Percentiles rank a stretch among this genome's conserved stretches.
phyloP scores from a whole-genome alignment of 2,329 filamentous ascomycete species.

The Verticillium albo-atrum region DNA sequence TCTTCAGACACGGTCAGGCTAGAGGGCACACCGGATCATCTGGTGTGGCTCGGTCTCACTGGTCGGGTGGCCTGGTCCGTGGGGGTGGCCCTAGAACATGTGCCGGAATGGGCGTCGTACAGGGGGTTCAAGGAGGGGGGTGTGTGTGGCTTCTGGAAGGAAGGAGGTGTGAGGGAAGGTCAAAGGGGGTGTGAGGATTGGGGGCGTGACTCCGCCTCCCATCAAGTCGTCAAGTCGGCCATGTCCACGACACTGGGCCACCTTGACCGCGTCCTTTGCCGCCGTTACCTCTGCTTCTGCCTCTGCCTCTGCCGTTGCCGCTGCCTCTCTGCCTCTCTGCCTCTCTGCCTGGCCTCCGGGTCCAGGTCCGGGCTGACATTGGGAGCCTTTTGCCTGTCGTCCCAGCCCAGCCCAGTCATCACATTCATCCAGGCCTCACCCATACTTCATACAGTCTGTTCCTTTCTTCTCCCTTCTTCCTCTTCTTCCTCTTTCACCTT shows the following conservation, averaged over 20 bases:
- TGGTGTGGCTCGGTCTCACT: constrained; percentile 10
- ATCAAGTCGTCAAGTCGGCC: neutral
- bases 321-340: neutral
- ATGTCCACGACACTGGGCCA: neutral
- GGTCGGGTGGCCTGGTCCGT: neutral
- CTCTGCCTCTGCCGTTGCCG: neutral
- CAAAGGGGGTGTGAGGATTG: neutral
- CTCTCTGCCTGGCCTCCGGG: neutral
- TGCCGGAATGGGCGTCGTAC: neutral
- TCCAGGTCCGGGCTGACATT: neutral
- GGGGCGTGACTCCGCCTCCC: neutral
- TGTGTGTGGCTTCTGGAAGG: neutral
- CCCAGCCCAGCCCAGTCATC: neutral
- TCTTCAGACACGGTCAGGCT: neutral
- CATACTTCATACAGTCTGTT: constrained; percentile 4
- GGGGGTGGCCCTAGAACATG: neutral
- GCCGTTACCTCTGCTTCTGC: neutral
- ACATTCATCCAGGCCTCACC: neutral
- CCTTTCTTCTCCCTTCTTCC: neutral
- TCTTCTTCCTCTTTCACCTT: neutral
- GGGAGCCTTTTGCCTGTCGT: neutral
- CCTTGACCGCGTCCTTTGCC: neutral
- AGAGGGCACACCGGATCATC: constrained; percentile 1
- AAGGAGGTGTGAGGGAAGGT: neutral
- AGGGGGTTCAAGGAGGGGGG: neutral